Evolutionary conservation across 371 early-diverging fungal genomes (phyloP).

Genomic region (Lichtheimia hyalospora): DNA sequence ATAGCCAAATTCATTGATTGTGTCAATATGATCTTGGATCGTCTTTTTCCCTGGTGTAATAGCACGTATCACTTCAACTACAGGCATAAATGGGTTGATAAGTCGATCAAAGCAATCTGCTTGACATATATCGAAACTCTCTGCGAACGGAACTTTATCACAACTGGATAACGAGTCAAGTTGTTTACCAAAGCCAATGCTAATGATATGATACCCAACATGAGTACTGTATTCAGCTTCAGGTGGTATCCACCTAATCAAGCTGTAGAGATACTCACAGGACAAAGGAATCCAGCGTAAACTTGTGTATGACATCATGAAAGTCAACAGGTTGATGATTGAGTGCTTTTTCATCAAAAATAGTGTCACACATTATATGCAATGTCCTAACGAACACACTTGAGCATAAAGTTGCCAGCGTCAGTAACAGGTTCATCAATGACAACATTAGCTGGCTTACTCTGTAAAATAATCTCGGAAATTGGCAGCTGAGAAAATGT

Average conservation of each 20-base stretch:
- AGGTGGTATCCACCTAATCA: not conserved
- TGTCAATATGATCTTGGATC: constrained; percentile 42
- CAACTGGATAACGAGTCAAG: constrained; percentile 13
- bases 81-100: constrained; percentile 50
- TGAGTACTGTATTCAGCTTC: not conserved
- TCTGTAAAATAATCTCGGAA: constrained; percentile 56
- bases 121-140: constrained; percentile 51
- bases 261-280: constrained; percentile 5
- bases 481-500: constrained; percentile 64
- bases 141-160: constrained; percentile 48
- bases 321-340: constrained; percentile 48
- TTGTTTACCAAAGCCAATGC: constrained; percentile 3
- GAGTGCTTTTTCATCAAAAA: constrained; percentile 32
- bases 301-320: constrained; percentile 55
- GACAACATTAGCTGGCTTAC: constrained; percentile 1
- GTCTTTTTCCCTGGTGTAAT: constrained; percentile 30
- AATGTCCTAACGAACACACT: constrained; percentile 43
- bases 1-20: constrained; percentile 50
- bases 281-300: constrained; percentile 62
- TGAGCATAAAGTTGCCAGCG: not conserved
- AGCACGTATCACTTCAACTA: constrained; percentile 32
- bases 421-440: not conserved
- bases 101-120: constrained; percentile 41
- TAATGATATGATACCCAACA: not conserved
- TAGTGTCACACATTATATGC: constrained; percentile 17